Percentiles rank a stretch among this genome's conserved stretches.
These are phyloP conservation scores for Ustilago bromivora DNA, from an alignment of 1,284 basidiomycete species.

Conservation along the genomic window DNA sequence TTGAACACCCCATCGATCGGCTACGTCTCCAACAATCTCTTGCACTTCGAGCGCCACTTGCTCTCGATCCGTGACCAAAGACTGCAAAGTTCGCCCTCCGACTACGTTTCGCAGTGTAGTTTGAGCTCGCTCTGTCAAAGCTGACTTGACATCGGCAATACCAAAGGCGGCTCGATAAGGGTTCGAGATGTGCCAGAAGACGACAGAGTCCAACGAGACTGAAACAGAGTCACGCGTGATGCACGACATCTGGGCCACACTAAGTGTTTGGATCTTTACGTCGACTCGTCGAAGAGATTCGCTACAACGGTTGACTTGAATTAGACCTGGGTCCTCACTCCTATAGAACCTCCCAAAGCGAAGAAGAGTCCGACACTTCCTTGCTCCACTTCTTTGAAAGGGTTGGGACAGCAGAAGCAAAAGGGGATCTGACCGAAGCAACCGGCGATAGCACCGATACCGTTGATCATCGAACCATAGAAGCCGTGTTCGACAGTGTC, in stretches of 20 bases:
- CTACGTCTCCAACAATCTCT: constrained; percentile 78
- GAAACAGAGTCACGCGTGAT: constrained; percentile 84
- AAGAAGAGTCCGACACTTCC: constrained; percentile 89
- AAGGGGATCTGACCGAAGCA: constrained; percentile 79
- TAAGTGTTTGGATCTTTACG: constrained; percentile 91
- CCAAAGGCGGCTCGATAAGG: constrained; percentile 83
- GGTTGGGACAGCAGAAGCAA: constrained; percentile 77
- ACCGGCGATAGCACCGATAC: constrained; percentile 50
- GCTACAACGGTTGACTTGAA: constrained; percentile 91
- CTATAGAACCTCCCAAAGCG: constrained; percentile 94
- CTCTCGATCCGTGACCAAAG: constrained; percentile 81
- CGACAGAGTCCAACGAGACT: constrained; percentile 86
- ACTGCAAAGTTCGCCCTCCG: constrained; percentile 78
- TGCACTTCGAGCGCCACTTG: constrained; percentile 95
- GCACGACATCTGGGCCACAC: constrained; percentile 83
- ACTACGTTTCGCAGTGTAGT: constrained; percentile 95
- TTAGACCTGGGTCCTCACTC: constrained; percentile 90
- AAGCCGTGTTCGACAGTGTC: constrained; percentile 54
- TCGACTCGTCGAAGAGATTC: constrained; percentile 78
- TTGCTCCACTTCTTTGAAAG: constrained; percentile 80
- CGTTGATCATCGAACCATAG: constrained; percentile 60
- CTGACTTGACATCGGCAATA: constrained; percentile 86
- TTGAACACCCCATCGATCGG: constrained; percentile 87
- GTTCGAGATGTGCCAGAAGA: constrained; percentile 80
- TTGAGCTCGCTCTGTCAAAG: constrained; percentile 91